These are phyloP conservation scores for Lactarius hengduanensis DNA, from an alignment of 768 basidiomycete species.

Conservation along the genomic window DNA sequence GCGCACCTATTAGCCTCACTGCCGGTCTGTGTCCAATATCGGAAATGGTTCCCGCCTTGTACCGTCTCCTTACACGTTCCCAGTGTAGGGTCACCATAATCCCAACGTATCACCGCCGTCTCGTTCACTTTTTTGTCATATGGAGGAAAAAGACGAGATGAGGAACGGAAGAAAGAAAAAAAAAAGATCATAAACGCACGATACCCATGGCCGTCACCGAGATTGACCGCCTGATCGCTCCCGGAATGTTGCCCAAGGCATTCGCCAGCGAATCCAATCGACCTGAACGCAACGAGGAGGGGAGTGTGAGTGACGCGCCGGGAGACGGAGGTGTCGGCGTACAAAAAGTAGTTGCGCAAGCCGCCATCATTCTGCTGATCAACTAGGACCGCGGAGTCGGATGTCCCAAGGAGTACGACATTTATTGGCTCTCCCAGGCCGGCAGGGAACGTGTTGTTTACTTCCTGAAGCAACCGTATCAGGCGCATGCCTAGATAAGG, in stretches of 20 bases:
- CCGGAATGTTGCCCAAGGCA: conserved; percentile 84
- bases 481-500: conserved; percentile 3
- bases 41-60: conserved; percentile 82
- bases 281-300: conserved; percentile 41
- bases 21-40: conserved; percentile 87
- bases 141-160: conserved; percentile 3
- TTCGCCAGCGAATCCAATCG: conserved; percentile 69
- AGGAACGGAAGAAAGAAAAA: conserved; percentile 5
- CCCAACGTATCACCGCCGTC: conserved; percentile 79
- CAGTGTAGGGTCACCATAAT: conserved; percentile 77
- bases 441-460: conserved; percentile 5
- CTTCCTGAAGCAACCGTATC: conserved; percentile 7
- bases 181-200: conserved; percentile 42
- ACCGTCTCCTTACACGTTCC: conserved; percentile 87
- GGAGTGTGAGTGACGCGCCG: not conserved
- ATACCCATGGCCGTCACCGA: conserved; percentile 80
- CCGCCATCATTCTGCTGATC: conserved; percentile 64
- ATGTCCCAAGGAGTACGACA: conserved; percentile 72
- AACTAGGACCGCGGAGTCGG: conserved; percentile 65
- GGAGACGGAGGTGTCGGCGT: conserved; percentile 35
- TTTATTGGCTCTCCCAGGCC: conserved; percentile 74
- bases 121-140: conserved; percentile 59
- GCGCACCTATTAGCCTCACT: conserved; percentile 54
- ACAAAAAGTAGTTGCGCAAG: conserved; percentile 80
- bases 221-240: conserved; percentile 62